These are phyloP conservation scores for Leishmania gerbilli DNA, from an alignment of 208 protist species.

Conservation along the genomic window DNA sequence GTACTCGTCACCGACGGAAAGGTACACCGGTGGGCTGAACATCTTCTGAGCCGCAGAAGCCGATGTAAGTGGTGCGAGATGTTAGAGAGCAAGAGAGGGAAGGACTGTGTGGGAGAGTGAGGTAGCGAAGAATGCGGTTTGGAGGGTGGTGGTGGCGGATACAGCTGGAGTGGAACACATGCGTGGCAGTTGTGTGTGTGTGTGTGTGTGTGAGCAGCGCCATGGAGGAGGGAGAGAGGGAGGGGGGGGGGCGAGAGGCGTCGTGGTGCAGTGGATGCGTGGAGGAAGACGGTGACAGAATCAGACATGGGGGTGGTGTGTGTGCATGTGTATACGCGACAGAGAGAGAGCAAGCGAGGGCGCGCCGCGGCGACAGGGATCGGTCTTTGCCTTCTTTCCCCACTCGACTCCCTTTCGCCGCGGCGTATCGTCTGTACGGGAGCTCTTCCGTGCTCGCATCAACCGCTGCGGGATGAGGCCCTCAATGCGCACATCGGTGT, in stretches of 20 bases:
- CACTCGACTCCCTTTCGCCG: not conserved
- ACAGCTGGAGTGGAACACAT: not conserved
- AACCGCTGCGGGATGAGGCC: not conserved
- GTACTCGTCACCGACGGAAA: constrained; percentile 90
- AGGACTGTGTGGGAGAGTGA: not conserved
- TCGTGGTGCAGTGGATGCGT: not conserved
- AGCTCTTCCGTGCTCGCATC: not conserved
- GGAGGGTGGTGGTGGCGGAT: not conserved
- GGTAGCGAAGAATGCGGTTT: not conserved
- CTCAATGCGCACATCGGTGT: not conserved
- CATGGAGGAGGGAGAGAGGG: not conserved
- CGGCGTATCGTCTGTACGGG: not conserved
- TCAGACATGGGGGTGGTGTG: not conserved
- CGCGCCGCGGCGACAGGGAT: not conserved
- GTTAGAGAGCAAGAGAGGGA: not conserved
- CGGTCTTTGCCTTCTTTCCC: not conserved
- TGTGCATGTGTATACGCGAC: not conserved
- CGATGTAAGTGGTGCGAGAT: not conserved
- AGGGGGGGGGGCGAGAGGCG: not conserved
- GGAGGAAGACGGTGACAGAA: not conserved
- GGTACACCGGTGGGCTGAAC: constrained; percentile 82
- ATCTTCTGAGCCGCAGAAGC: constrained; percentile 20
- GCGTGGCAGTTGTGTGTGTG: not conserved
- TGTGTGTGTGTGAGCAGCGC: not conserved
- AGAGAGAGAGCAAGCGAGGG: not conserved